Evolutionary conservation across 768 basidiomycete species (phyloP), one percentile per base, ranked within the genome.

Genomic region (Boletus rubroflammeus): DNA sequence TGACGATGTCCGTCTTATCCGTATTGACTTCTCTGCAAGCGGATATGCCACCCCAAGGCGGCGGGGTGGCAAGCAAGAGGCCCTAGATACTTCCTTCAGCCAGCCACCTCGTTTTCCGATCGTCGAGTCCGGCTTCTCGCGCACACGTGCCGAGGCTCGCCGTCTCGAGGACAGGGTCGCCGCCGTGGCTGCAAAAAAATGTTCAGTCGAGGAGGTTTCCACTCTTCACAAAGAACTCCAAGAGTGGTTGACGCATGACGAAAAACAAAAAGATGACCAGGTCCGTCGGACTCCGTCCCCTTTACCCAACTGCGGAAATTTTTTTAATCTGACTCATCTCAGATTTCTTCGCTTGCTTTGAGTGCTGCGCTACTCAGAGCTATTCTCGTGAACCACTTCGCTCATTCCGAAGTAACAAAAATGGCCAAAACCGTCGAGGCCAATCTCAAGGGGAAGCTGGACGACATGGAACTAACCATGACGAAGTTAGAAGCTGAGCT

Each of bases 141-240:
- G 56, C 72, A 76, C 67, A 53, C 77, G 64, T 68, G 81, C 63
- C 61, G 83, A 87, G 56, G 84, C 82, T 53, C 84, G 84, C 36
- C 74, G 81, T 58, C 76, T 92, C 53, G 90, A 92, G 72, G 82
- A 83, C 72, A 89, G 83, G 72, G 88, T 92, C 53, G 84, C 84
- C 53, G 81, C 79, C 63, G 84, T 90, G 62, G 90, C 90, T 32
- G 81, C 82, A 14, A 88, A 88, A 81, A 90, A 88, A 79, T 90
- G 87, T 73, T 89, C 88, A 36, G 89, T 92, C 56, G 90, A 91
- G 69, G 90, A 92, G 75, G 87, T 92, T 48, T 81, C 83, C 48
- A 74, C 78, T 55, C 80, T 92, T 59, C 86, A 89, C 73, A 81
- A 83, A 65, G 90, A 92, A 73, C 78, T 92, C 57, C 81, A 88